Percentiles rank a stretch among this genome's conserved stretches.
Evolutionary conservation across 148 eudicot species (phyloP).

Genomic region (Rhododendron vialii): DNA sequence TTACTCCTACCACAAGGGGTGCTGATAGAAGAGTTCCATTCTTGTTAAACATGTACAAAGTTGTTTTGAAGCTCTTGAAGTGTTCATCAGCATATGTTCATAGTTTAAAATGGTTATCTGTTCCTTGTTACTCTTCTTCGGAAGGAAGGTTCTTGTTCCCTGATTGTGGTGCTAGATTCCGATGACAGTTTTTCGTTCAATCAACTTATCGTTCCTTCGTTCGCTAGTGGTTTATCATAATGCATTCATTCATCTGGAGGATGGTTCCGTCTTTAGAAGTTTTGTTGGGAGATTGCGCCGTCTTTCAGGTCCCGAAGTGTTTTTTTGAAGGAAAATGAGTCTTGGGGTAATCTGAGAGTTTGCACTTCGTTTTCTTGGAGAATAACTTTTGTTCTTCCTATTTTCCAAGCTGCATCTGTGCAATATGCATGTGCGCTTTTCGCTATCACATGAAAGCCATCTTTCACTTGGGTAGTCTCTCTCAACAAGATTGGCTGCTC

Average conservation of each 20-base stretch:
- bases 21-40: slow-evolving; percentile 18
- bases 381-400: not conserved
- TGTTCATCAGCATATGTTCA: slow-evolving; percentile 2
- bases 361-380: not conserved
- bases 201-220: not conserved
- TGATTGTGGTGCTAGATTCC: not conserved
- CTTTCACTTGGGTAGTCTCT: not conserved
- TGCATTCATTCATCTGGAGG: slow-evolving; percentile 3
- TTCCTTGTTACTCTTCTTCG: slow-evolving; percentile 3
- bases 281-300: not conserved
- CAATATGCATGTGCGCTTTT: not conserved
- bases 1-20: slow-evolving; percentile 7
- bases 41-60: not conserved
- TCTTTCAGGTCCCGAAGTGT: not conserved
- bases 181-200: not conserved
- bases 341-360: not conserved
- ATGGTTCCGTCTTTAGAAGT: not conserved
- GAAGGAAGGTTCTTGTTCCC: slow-evolving; percentile 14
- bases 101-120: slow-evolving; percentile 4
- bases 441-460: not conserved
- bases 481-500: not conserved
- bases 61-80: slow-evolving; percentile 1
- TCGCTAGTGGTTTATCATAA: not conserved
- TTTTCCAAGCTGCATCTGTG: not conserved
- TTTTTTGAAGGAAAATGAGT: not conserved